Conservation (phyloP, 2,329 filamentous ascomycete species). For the Colletotrichum sublineola region DNA sequence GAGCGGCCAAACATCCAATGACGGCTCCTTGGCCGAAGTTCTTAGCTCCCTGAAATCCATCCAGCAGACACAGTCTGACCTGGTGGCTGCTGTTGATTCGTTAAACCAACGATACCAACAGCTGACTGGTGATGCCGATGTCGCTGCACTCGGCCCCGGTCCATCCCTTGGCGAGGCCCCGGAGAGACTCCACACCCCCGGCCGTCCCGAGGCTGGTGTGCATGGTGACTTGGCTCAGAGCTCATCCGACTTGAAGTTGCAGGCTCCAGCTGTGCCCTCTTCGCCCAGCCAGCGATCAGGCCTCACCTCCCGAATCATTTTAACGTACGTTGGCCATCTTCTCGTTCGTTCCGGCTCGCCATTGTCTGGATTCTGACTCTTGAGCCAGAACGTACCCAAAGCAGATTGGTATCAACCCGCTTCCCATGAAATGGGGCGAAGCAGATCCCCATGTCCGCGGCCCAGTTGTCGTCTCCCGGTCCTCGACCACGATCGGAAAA, state of each 20-base stretch:
- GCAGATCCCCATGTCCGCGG: slow-evolving; percentile 81
- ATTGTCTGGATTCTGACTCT: neutral
- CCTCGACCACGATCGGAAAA: slow-evolving; percentile 79
- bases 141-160: slow-evolving; percentile 21
- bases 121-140: slow-evolving; percentile 28
- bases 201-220: slow-evolving; percentile 25
- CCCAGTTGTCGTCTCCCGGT: slow-evolving; percentile 88
- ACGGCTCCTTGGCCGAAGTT: slow-evolving; percentile 52
- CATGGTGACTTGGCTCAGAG: slow-evolving; percentile 17
- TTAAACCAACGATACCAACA: slow-evolving; percentile 49
- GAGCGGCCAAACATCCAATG: slow-evolving; percentile 16
- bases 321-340: slow-evolving; percentile 58
- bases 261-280: slow-evolving; percentile 46
- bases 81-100: slow-evolving; percentile 57
- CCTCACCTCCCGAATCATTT: slow-evolving; percentile 67
- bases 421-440: slow-evolving; percentile 89
- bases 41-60: slow-evolving; percentile 52
- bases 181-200: slow-evolving; percentile 34
- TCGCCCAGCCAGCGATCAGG: slow-evolving; percentile 56
- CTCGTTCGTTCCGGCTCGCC: neutral
- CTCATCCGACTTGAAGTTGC: slow-evolving; percentile 39
- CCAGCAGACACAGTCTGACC: slow-evolving; percentile 56
- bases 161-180: slow-evolving; percentile 11
- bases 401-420: slow-evolving; percentile 93
- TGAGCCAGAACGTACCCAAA: slow-evolving; percentile 82